Evolutionary conservation across 345 rosid genomes (phyloP).

Genomic region (Boechera retrofracta): DNA sequence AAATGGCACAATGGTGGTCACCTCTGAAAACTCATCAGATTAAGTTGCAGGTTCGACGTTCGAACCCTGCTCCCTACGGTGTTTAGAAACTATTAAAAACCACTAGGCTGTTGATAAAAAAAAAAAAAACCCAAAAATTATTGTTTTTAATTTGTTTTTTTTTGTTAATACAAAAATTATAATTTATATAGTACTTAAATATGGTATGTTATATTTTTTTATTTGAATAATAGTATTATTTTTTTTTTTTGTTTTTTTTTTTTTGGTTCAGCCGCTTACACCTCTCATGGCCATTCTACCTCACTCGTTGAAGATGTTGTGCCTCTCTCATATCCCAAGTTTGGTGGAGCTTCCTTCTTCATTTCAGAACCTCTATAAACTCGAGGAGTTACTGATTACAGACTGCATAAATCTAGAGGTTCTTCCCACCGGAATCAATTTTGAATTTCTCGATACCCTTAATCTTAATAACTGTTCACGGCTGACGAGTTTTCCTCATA

Average conservation of each 20-base stretch:
- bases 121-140: too few species aligned
- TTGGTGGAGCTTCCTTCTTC: slow-evolving; percentile 13
- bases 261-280: background rate
- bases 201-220: too few species aligned
- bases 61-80: too few species aligned
- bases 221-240: too few species aligned
- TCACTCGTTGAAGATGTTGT: background rate
- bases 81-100: too few species aligned
- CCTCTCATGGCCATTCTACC: background rate
- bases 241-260: background rate
- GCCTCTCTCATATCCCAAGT: background rate
- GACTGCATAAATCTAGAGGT: slow-evolving; percentile 18
- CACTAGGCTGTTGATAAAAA: too few species aligned
- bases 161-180: too few species aligned
- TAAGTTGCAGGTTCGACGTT: too few species aligned
- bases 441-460: rapidly evolving
- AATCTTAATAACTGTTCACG: background rate
- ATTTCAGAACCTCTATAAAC: background rate
- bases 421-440: background rate
- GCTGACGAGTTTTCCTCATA: background rate
- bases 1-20: too few species aligned
- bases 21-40: too few species aligned
- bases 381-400: background rate
- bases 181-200: too few species aligned
- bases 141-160: too few species aligned